Percentiles rank a stretch among this genome's conserved stretches.
Evolutionary conservation across 257 asterid species (phyloP).

Genomic region (Solanum pinnatisectum): DNA sequence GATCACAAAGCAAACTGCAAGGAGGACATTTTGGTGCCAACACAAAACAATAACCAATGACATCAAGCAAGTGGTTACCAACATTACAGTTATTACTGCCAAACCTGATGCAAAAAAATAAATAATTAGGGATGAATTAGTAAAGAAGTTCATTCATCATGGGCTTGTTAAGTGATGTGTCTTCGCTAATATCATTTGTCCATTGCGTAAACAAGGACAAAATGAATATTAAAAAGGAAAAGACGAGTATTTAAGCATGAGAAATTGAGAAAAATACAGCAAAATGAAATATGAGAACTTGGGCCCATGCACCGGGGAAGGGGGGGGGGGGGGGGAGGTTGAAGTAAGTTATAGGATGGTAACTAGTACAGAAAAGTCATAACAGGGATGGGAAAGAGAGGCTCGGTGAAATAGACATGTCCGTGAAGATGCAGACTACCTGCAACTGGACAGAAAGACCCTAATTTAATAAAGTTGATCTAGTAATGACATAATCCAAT

Average conservation of each 20-base stretch:
- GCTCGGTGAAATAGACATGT: neutral
- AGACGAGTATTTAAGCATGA: neutral
- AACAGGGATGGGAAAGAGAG: neutral
- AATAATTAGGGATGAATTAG: neutral
- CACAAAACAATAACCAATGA: slow-evolving; percentile 77
- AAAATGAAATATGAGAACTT: neutral
- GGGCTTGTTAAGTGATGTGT: neutral
- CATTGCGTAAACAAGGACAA: neutral
- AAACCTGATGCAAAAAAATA: slow-evolving; percentile 37
- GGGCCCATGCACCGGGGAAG: neutral
- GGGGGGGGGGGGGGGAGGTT: neutral
- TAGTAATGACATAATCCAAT: neutral
- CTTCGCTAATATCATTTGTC: neutral
- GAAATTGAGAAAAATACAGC: neutral
- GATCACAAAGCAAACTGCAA: slow-evolving; percentile 57
- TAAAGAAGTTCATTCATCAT: neutral
- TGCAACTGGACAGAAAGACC: neutral
- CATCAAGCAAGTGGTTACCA: slow-evolving; percentile 92
- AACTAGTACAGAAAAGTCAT: neutral
- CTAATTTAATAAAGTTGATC: neutral
- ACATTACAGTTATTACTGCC: slow-evolving; percentile 94
- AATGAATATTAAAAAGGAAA: neutral
- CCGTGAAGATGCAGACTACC: neutral
- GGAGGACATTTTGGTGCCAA: slow-evolving; percentile 57
- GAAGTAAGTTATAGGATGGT: neutral